Evolutionary conservation across 352 stramenopile species (phyloP), one percentile per base, ranked within the genome.

Genomic region (Phytopythium mirpurense): DNA sequence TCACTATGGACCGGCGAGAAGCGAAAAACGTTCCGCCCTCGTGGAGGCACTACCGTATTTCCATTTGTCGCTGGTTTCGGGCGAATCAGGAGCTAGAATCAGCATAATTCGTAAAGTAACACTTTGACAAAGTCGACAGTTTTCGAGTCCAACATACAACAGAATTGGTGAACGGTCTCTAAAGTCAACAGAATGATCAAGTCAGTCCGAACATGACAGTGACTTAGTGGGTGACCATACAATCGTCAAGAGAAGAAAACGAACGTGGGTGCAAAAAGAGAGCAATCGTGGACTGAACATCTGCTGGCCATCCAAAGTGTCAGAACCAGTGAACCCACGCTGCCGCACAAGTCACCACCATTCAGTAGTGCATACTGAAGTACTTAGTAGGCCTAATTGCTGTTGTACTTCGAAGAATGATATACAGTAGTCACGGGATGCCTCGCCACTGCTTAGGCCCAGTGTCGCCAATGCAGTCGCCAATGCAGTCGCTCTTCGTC

Each of bases 251-350:
- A 11, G 40, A 31, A 29, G n/a, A 31, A 45, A 45, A 45, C 40
- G 40, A 45, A 45, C 40, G 40, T 45, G 40, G 40, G 40, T 45
- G 40, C 40, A 45, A 27, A 45, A 45, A 27, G 24, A 6, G 18
- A 16, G 26, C 38, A 21, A 41, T 41, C 15, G 34, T 21, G 35
- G 35, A 5, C 35, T 43, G 37, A 43, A 43, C 37, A n/a, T n/a
- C n/a, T n/a, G n/a, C n/a, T n/a, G n/a, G n/a, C n/a, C n/a, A n/a
- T n/a, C n/a, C n/a, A n/a, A n/a, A n/a, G n/a, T n/a, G n/a, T n/a
- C n/a, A n/a, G n/a, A n/a, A n/a, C n/a, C n/a, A n/a, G n/a, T n/a
- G n/a, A n/a, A n/a, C n/a, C n/a, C n/a, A n/a, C n/a, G n/a, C n/a
- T n/a, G n/a, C n/a, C n/a, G n/a, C n/a, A n/a, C n/a, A n/a, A n/a